Evolutionary conservation across 257 asterid genomes (phyloP).

Genomic region (Vinca minor): DNA sequence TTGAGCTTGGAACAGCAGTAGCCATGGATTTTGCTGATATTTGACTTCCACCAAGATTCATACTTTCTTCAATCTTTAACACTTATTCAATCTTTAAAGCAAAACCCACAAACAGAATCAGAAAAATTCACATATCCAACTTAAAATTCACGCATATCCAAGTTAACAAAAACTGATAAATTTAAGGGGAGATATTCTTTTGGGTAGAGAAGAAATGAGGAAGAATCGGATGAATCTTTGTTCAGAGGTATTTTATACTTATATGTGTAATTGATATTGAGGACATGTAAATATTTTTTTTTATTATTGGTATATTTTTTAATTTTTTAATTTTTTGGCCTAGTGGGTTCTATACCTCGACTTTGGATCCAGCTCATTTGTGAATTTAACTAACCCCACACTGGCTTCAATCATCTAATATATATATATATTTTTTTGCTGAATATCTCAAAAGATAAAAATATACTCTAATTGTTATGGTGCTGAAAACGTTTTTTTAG

Average conservation of each 20-base stretch:
- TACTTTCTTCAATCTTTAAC: conserved; percentile 25
- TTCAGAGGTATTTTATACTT: conserved; percentile 17
- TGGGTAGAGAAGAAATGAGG: conserved; percentile 7
- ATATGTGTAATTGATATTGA: conserved; percentile 4
- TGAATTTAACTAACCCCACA: conserved; percentile 41
- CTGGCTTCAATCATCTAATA: conserved; percentile 26
- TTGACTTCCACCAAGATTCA: conserved; percentile 53
- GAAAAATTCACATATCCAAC: conserved; percentile 11
- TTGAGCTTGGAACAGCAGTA: conserved; percentile 33
- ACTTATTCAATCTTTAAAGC: conserved; percentile 13
- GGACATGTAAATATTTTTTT: background rate
- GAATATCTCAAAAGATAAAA: no score
- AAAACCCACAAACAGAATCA: conserved; percentile 23
- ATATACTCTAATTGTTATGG: no score
- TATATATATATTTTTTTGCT: no score
- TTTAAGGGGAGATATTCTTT: conserved; percentile 10
- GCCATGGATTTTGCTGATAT: conserved; percentile 41
- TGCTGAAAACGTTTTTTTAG: no score
- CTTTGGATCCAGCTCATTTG: conserved; percentile 71
- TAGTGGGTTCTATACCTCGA: conserved; percentile 29
- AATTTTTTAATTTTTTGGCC: conserved; percentile 1
- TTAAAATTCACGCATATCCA: background rate
- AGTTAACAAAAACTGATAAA: conserved; percentile 6
- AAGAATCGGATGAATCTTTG: conserved; percentile 13
- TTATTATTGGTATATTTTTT: background rate